Conservation (phyloP, 768 basidiomycete species). For the Fibroporia radiculosa region DNA sequence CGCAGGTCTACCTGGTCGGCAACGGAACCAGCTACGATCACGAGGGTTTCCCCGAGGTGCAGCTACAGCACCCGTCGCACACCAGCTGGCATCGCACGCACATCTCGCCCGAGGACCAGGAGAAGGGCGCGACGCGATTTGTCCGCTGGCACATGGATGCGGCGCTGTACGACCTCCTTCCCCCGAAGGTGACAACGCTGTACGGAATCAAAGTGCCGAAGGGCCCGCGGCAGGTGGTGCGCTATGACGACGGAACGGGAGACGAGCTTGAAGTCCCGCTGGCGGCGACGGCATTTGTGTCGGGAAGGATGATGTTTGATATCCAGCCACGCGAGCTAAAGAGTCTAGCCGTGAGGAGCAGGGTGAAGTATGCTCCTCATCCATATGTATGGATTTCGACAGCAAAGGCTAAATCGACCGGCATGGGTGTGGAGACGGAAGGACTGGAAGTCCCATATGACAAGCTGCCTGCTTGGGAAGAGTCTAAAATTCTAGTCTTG, state of each 20-base stretch:
- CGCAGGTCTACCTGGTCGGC: conserved; percentile 86
- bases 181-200: conserved; percentile 77
- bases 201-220: conserved; percentile 66
- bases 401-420: conserved; percentile 62
- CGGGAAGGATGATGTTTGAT: conserved; percentile 77
- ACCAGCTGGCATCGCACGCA: conserved; percentile 75
- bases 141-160: conserved; percentile 92
- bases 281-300: conserved; percentile 77
- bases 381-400: conserved; percentile 87
- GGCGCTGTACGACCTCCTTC: conserved; percentile 66
- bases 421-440: conserved; percentile 74
- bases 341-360: conserved; percentile 67
- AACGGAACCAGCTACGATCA: conserved; percentile 73
- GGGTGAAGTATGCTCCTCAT: conserved; percentile 73
- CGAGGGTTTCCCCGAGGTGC: conserved; percentile 65
- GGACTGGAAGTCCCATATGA: conserved; percentile 54
- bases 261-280: conserved; percentile 75
- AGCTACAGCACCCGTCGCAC: conserved; percentile 79
- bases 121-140: conserved; percentile 66
- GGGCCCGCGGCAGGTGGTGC: conserved; percentile 51
- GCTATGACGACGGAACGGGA: conserved; percentile 82
- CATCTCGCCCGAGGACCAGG: conserved; percentile 65
- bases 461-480: conserved; percentile 68
- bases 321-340: conserved; percentile 60
- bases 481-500: conserved; percentile 54